Conservation (phyloP, 306 rosid genomes). For the Prunus mongolica region DNA sequence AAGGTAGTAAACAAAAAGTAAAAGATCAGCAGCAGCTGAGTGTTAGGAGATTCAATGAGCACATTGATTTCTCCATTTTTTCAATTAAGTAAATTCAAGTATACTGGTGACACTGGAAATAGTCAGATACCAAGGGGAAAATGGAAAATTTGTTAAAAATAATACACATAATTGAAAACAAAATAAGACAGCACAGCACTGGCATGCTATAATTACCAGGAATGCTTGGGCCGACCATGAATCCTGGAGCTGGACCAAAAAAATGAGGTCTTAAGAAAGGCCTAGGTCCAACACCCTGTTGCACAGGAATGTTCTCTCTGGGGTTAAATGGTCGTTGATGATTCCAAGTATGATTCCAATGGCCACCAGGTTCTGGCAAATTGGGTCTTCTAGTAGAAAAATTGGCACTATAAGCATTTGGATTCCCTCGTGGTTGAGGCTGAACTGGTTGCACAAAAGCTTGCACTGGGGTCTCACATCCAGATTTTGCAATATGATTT, state of each 20-base stretch:
- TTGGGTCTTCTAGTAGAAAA: conserved; percentile 61
- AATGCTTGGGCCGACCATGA: conserved; percentile 71
- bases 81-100: neutral
- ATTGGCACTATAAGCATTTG: conserved; percentile 46
- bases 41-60: neutral
- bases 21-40: neutral
- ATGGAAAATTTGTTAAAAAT: neutral
- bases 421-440: conserved; percentile 58
- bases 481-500: conserved; percentile 51
- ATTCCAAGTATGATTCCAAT: conserved; percentile 67
- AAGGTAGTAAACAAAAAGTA: neutral
- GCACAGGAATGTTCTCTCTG: conserved; percentile 60
- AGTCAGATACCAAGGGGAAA: neutral
- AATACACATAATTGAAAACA: neutral
- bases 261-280: conserved; percentile 62
- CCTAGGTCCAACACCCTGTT: conserved; percentile 71
- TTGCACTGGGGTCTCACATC: conserved; percentile 51
- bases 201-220: conserved; percentile 46
- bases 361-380: conserved; percentile 61
- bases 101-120: neutral
- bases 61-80: neutral
- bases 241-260: conserved; percentile 68
- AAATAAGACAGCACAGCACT: neutral
- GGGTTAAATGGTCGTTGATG: conserved; percentile 64
- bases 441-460: conserved; percentile 55